A percentile compares a stretch with the other conserved stretches of the same genome.
phyloP scores from a whole-genome alignment of 2,329 filamentous ascomycete species.

The Aspergillus tanneri region DNA sequence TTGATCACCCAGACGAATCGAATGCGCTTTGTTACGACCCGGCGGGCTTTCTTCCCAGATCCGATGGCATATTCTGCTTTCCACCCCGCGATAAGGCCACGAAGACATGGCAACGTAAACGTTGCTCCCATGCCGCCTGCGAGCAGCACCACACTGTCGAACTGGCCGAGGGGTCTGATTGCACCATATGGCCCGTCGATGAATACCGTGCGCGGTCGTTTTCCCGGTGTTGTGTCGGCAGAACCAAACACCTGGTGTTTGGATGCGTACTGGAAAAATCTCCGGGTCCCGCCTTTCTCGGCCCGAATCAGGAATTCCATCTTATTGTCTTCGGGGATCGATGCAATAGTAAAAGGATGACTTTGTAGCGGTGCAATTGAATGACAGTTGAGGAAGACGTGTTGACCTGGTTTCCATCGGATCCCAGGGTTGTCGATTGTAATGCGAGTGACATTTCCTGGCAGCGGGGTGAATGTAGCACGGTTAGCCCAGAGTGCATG shows the following conservation, averaged over 20 bases:
- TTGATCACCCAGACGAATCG: constrained; percentile 62
- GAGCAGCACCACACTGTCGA: constrained; percentile 60
- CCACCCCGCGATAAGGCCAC: constrained; percentile 55
- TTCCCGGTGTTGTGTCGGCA: constrained; percentile 7
- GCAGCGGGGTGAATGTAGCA: constrained; percentile 50
- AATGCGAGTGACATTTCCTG: constrained; percentile 57
- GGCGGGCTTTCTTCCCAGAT: constrained; percentile 15
- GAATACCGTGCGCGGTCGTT: constrained; percentile 40
- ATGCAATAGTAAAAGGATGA: constrained; percentile 65
- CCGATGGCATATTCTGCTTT: constrained; percentile 29
- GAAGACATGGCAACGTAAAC: constrained; percentile 57
- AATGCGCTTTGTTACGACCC: constrained; percentile 49
- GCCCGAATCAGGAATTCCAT: constrained; percentile 59
- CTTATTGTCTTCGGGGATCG: constrained; percentile 54
- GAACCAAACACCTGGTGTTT: constrained; percentile 34
- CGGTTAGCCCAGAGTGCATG: constrained; percentile 40
- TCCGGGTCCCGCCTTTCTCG: constrained; percentile 53
- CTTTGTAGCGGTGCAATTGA: constrained; percentile 58
- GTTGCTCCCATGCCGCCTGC: constrained; percentile 62
- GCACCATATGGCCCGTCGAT: constrained; percentile 57
- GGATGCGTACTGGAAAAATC: constrained; percentile 53
- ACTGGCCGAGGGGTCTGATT: constrained; percentile 55
- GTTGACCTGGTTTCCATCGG: constrained; percentile 62
- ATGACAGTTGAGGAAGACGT: constrained; percentile 61
- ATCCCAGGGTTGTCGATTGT: constrained; percentile 57